Evolutionary conservation across 2,329 filamentous ascomycete species (phyloP).

Genomic region (Pyricularia pennisetigena): DNA sequence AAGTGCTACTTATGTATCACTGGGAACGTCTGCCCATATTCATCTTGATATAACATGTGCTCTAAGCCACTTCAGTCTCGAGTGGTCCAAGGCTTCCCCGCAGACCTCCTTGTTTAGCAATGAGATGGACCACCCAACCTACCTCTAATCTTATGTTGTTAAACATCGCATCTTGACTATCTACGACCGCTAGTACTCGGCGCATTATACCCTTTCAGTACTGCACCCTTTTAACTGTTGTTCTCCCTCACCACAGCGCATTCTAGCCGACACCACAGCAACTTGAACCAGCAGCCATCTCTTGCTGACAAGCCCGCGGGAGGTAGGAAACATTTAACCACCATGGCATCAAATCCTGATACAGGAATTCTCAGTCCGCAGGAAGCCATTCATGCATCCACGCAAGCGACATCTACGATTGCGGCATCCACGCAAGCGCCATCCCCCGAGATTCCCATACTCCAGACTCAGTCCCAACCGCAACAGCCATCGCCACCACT

Average conservation of each 20-base stretch:
- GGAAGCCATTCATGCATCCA: not conserved
- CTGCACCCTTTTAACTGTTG: not conserved
- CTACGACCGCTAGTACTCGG: not conserved
- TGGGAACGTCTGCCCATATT: not conserved
- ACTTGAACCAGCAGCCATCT: not conserved
- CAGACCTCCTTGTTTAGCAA: not conserved
- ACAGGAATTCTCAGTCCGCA: not conserved
- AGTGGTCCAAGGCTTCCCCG: not conserved
- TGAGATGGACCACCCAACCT: not conserved
- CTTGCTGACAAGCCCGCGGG: not conserved
- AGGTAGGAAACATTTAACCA: not conserved
- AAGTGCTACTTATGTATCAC: not conserved
- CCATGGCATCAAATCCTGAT: not conserved
- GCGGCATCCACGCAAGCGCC: not conserved
- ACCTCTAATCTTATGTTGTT: not conserved
- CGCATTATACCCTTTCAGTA: not conserved
- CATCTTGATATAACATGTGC: not conserved
- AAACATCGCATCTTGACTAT: not conserved
- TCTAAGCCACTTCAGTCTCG: not conserved
- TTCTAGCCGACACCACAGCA: not conserved
- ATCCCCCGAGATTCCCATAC: not conserved
- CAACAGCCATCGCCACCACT: not conserved
- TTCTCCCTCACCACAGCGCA: not conserved
- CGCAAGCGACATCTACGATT: not conserved
- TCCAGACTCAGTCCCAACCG: not conserved